Percentiles rank a stretch among this genome's conserved stretches.
Conservation (phyloP, 139 green algal species). For the Micromonas pusilla region DNA sequence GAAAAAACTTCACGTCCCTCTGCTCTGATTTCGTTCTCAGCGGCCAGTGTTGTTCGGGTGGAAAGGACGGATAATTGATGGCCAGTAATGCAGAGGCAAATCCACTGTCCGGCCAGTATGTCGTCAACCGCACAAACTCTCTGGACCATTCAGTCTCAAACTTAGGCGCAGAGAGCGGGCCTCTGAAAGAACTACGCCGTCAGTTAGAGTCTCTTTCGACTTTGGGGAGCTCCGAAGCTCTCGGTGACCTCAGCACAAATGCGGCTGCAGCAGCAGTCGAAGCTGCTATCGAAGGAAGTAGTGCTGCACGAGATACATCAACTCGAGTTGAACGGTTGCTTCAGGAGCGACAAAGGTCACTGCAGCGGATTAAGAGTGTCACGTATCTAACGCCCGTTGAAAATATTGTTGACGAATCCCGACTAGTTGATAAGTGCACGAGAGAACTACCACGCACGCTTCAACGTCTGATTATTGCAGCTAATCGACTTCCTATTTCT, state of each 20-base stretch:
- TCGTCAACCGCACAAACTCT: no score
- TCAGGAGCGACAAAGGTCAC: background rate
- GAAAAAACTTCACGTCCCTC: no score
- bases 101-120: no score
- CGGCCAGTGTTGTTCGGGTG: no score
- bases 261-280: background rate
- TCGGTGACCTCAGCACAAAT: background rate
- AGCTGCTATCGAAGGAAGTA: background rate
- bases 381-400: background rate
- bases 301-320: background rate
- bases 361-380: background rate
- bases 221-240: background rate
- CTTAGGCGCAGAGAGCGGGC: background rate
- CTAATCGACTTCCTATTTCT: slow-evolving; percentile 89
- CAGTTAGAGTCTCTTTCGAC: background rate
- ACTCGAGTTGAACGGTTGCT: slow-evolving; percentile 18
- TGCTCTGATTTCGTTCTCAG: no score
- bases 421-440: background rate
- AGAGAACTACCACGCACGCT: background rate
- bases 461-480: slow-evolving; percentile 75
- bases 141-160: background rate
- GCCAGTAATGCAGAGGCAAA: no score
- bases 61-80: no score
- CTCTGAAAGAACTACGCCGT: background rate
- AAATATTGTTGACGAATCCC: background rate